Evolutionary conservation across 106 monocot species (phyloP), one percentile per base, ranked within the genome.

Genomic region (Alisma plantagoaquatica): DNA sequence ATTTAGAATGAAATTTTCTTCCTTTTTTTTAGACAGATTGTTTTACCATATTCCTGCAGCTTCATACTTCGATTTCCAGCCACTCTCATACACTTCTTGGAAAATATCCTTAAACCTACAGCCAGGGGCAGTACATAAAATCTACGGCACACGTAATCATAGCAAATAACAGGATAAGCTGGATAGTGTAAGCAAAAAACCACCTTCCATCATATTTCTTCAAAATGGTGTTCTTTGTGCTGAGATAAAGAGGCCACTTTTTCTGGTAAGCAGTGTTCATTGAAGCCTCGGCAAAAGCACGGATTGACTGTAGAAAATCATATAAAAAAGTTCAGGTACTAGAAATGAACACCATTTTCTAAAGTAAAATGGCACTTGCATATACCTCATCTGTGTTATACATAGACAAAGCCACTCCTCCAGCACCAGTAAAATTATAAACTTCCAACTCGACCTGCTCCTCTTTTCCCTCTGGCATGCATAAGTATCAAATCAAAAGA

Each of bases 121-220:
- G 29, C 7, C n/a, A n/a, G n/a, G n/a, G n/a, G n/a, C n/a, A n/a
- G n/a, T n/a, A n/a, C n/a, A n/a, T n/a, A n/a, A n/a, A n/a, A n/a
- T n/a, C n/a, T n/a, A n/a, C n/a, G n/a, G n/a, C n/a, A n/a, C n/a
- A n/a, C n/a, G n/a, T n/a, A n/a, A n/a, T n/a, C n/a, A n/a, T n/a
- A n/a, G n/a, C n/a, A n/a, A n/a, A n/a, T n/a, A n/a, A n/a, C n/a
- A n/a, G n/a, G n/a, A n/a, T n/a, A n/a, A n/a, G n/a, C n/a, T n/a
- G n/a, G n/a, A n/a, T n/a, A n/a, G n/a, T n/a, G n/a, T n/a, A n/a
- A n/a, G n/a, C n/a, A n/a, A n/a, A n/a, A n/a, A n/a, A n/a, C n/a
- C n/a, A 96, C 94, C 94, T 96, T 49, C 94, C 93, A 73, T 94
- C 93, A 63, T 94, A 94, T 67, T 87, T 87, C 55, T 94, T 94